Conservation (phyloP, 2,329 filamentous ascomycete genomes). For the Ustilaginoidea virens region DNA sequence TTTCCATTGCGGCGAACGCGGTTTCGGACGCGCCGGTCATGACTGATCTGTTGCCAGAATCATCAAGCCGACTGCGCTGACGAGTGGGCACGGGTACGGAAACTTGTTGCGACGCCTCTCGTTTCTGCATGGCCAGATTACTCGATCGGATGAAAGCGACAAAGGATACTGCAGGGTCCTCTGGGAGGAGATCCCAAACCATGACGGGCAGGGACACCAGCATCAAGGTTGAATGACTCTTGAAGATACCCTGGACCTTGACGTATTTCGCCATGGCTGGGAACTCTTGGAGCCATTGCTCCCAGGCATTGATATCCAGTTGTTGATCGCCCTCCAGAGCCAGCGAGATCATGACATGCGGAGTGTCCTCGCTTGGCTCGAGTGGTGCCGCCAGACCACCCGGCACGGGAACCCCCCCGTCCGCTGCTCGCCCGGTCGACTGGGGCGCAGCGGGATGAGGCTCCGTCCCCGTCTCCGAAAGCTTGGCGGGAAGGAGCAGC, state of each 20-base stretch:
- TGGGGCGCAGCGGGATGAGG: constrained; percentile 9
- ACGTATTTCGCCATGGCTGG: constrained; percentile 43
- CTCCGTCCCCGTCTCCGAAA: constrained; percentile 11
- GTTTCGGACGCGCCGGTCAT: constrained; percentile 18
- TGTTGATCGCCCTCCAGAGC: constrained; percentile 41
- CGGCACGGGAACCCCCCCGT: constrained; percentile 9
- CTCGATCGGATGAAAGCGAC: constrained; percentile 44
- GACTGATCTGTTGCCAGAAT: constrained; percentile 10
- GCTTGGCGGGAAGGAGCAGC: constrained; percentile 11
- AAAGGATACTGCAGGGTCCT: constrained; percentile 40
- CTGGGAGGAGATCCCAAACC: constrained; percentile 43
- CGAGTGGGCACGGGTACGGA: constrained; percentile 1
- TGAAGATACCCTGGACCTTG: constrained; percentile 45
- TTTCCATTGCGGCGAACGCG: constrained; percentile 17
- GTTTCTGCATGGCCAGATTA: constrained; percentile 27
- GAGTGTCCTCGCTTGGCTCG: constrained; percentile 38
- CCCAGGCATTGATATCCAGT: constrained; percentile 42
- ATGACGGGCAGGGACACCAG: constrained; percentile 42
- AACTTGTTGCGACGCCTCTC: constrained; percentile 6
- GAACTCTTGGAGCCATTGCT: constrained; percentile 39
- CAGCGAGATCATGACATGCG: constrained; percentile 45
- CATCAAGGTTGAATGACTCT: constrained; percentile 43
- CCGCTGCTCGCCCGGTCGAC: constrained; percentile 12
- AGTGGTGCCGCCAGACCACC: constrained; percentile 14
- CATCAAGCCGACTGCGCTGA: constrained; percentile 7